Evolutionary conservation across 1,284 basidiomycete genomes (phyloP).

Genomic region (Cutaneotrichosporon sp.): DNA sequence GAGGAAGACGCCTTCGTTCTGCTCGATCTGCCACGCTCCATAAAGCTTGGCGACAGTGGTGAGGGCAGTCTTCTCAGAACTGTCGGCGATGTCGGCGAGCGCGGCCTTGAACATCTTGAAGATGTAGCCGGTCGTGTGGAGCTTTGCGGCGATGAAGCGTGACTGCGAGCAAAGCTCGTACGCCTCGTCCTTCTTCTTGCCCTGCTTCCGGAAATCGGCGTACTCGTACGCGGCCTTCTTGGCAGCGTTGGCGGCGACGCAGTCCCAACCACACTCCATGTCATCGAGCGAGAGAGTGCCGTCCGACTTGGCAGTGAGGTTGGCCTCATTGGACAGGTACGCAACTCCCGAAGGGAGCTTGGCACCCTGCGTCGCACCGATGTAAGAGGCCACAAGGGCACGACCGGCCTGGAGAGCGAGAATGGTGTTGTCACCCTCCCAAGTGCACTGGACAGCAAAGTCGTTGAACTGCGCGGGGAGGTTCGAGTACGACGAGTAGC

Average conservation of each 20-base stretch:
- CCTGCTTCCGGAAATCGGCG: slow-evolving; percentile 51
- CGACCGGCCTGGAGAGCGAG: slow-evolving; percentile 59
- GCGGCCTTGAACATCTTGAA: slow-evolving; percentile 53
- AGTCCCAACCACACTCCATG: slow-evolving; percentile 57
- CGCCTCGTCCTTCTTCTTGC: slow-evolving; percentile 57
- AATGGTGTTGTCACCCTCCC: slow-evolving; percentile 61
- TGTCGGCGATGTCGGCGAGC: slow-evolving; percentile 29
- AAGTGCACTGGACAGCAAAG: slow-evolving; percentile 59
- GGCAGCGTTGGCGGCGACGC: slow-evolving; percentile 58
- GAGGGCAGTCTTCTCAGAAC: slow-evolving; percentile 46
- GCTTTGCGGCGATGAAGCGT: slow-evolving; percentile 59
- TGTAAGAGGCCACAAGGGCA: slow-evolving; percentile 57
- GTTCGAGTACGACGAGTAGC: slow-evolving; percentile 60
- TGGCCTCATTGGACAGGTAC: slow-evolving; percentile 55
- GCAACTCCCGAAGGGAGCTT: slow-evolving; percentile 55
- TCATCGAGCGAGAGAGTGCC: slow-evolving; percentile 55
- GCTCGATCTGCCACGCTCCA: slow-evolving; percentile 61
- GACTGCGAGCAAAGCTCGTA: slow-evolving; percentile 59
- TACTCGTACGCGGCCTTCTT: slow-evolving; percentile 59
- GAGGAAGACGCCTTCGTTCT: slow-evolving; percentile 60
- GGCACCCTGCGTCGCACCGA: slow-evolving; percentile 55
- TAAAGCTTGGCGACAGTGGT: slow-evolving; percentile 52
- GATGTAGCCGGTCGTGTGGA: slow-evolving; percentile 51
- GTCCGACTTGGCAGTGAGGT: slow-evolving; percentile 54
- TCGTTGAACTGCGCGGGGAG: slow-evolving; percentile 59